Base-by-base conservation (phyloP, 1,284 basidiomycete species). In the Trametes versicolor region DNA sequence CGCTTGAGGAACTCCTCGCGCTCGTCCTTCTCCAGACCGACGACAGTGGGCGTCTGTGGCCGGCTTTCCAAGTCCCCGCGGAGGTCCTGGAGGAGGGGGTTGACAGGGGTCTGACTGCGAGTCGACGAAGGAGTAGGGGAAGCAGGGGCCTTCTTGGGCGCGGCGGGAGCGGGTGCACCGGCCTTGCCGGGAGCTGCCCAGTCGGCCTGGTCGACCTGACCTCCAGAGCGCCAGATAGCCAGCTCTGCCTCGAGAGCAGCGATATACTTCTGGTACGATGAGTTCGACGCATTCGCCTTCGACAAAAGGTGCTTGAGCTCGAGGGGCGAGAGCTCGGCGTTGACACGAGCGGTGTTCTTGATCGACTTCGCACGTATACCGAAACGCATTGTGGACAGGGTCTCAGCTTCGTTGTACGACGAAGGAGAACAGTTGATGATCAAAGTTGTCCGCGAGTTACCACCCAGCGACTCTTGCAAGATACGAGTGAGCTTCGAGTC, bases 341-440 rank as follows among this genome's bases (percentile, higher is more conserved):
- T 99, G 83, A 99, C 95, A 63, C 97, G 92, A 60, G 98, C 98
- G 73, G 95, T 96, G 82, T 99, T 99, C 94, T 99, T 99, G 88
- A 99, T 99, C 36, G 94, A 95, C 80, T 99, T 99, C 36, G 98
- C 98, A 66, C 97, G 94, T 78, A 98, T 98, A 86, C 98, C 98
- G 79, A 99, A 99, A 34, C 98, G 93, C 37, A 99, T 87, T 1
- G 98, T 99, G 0, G 93, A 94, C n/a, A 99, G 84, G 1, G 98
- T 99, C 80, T 99, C 98, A 2, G 95, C 84, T 75, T 98, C 96
- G 74, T 99, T 99, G 83, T 96, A 99, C 1, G 94, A 91, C 1
- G 95, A 96, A 15, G 98, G 98, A 27, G 98, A 99, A 76, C 97
- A 99, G 77, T 99, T 99, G 82, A 99, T 98, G 75, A 99, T 98